A percentile compares a stretch with the other conserved stretches of the same genome.
Evolutionary conservation across 495 filamentous ascomycete species (phyloP).

Genomic region (Neurospora sp.): DNA sequence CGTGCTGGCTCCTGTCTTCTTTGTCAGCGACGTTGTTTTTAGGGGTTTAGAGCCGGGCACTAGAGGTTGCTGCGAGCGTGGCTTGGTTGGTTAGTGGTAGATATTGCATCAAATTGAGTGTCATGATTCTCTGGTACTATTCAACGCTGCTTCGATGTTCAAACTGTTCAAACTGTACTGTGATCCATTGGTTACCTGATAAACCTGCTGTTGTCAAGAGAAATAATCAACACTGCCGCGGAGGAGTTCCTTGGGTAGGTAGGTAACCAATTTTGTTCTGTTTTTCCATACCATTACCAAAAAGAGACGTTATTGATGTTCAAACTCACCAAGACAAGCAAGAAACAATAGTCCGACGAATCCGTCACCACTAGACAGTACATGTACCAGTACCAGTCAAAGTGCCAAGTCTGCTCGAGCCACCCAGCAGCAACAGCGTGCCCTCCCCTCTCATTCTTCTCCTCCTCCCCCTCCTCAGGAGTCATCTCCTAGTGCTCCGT

Average conservation of each 20-base stretch:
- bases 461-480: not conserved
- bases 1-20: not conserved
- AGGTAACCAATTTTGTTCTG: not conserved
- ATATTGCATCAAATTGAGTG: not conserved
- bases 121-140: not conserved
- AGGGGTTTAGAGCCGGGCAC: not conserved
- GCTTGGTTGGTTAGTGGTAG: not conserved
- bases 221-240: not conserved
- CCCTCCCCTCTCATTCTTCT: not conserved
- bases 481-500: slow-evolving; percentile 2
- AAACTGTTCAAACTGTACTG: not conserved
- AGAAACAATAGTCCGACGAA: not conserved
- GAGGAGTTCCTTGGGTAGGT: not conserved
- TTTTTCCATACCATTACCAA: not conserved
- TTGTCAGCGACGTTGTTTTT: not conserved
- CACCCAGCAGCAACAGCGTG: not conserved
- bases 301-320: not conserved
- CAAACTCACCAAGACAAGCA: not conserved
- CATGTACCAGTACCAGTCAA: too few species aligned
- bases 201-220: not conserved
- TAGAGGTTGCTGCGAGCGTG: not conserved
- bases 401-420: not conserved
- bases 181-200: not conserved
- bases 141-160: not conserved
- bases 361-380: not conserved